Conservation (phyloP, 2,329 filamentous ascomycete genomes). For the Cercospora janseana region DNA sequence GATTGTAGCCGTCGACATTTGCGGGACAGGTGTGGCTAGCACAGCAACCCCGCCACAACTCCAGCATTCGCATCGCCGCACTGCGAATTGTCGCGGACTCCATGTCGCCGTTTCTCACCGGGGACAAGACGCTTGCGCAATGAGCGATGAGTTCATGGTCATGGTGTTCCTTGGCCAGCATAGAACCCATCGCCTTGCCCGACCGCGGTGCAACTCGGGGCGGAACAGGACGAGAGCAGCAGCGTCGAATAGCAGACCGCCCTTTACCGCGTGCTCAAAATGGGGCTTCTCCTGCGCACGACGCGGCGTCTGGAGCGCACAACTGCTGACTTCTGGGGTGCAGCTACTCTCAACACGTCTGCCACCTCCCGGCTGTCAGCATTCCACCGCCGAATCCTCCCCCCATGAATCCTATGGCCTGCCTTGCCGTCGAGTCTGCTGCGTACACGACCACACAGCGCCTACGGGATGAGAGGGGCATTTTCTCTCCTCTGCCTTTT, state of each 20-base stretch:
- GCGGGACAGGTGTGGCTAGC: no score
- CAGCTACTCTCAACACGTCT: constrained; percentile 9
- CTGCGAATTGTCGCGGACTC: no score
- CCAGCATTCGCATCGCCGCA: no score
- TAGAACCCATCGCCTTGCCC: background rate
- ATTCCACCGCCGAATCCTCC: constrained; percentile 3
- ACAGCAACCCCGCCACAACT: no score
- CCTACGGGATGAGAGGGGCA: no score
- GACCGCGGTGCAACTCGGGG: background rate
- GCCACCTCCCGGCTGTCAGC: background rate
- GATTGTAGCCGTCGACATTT: no score
- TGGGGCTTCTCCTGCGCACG: constrained; percentile 1
- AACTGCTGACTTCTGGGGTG: constrained; percentile 11
- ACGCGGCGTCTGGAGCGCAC: constrained; percentile 8
- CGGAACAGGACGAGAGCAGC: background rate
- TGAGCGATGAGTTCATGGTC: no score
- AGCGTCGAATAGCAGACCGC: constrained; percentile 11
- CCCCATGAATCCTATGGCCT: background rate
- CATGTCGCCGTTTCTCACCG: no score
- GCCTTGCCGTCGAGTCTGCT: background rate
- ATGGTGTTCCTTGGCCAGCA: no score
- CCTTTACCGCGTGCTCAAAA: constrained; percentile 2
- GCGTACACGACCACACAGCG: no score
- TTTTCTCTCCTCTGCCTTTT: no score
- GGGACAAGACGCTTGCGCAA: no score